Evolutionary conservation across 108 stramenopile species (phyloP).

Genomic region (Pseudonitzschia pungens): DNA sequence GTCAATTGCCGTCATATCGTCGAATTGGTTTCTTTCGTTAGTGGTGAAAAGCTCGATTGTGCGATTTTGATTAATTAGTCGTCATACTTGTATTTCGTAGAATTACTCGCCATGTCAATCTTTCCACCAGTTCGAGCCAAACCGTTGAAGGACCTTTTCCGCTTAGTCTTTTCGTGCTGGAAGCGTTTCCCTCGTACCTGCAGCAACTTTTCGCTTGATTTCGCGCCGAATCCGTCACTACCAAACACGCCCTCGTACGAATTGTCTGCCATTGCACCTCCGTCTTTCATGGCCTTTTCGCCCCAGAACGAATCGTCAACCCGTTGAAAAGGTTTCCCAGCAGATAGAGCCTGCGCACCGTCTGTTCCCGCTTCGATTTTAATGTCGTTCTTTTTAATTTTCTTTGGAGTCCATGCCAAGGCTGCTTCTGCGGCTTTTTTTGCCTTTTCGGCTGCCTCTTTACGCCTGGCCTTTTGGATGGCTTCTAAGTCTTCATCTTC

Average conservation of each 20-base stretch:
- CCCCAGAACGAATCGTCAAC: constrained; percentile 94
- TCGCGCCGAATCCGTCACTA: constrained; percentile 91
- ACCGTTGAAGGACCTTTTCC: constrained; percentile 94
- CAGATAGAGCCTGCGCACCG: constrained; percentile 82
- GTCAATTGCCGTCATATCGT: too few species aligned
- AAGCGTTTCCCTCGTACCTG: constrained; percentile 97
- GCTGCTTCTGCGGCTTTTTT: constrained; percentile 88
- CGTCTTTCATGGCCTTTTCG: constrained; percentile 82
- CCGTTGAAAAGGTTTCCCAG: constrained; percentile 92
- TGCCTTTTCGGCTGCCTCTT: constrained; percentile 54
- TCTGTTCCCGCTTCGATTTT: constrained; percentile 69
- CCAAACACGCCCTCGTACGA: constrained; percentile 94
- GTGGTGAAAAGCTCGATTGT: too few species aligned
- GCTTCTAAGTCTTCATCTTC: constrained; percentile 44
- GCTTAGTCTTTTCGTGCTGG: constrained; percentile 98
- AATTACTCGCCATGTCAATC: constrained; percentile 71
- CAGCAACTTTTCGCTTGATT: constrained; percentile 90
- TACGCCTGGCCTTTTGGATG: constrained; percentile 47
- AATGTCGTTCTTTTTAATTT: constrained; percentile 45
- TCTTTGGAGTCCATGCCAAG: constrained; percentile 69
- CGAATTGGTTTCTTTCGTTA: too few species aligned
- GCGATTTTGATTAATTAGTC: background rate
- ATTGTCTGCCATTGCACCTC: constrained; percentile 92
- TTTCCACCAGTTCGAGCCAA: constrained; percentile 74
- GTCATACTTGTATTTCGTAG: constrained; percentile 62